Percentiles rank a stretch among this genome's conserved stretches.
These are phyloP conservation scores for Penicillium sp. DNA, from an alignment of 2,329 filamentous ascomycete genomes.

Conservation along the genomic window DNA sequence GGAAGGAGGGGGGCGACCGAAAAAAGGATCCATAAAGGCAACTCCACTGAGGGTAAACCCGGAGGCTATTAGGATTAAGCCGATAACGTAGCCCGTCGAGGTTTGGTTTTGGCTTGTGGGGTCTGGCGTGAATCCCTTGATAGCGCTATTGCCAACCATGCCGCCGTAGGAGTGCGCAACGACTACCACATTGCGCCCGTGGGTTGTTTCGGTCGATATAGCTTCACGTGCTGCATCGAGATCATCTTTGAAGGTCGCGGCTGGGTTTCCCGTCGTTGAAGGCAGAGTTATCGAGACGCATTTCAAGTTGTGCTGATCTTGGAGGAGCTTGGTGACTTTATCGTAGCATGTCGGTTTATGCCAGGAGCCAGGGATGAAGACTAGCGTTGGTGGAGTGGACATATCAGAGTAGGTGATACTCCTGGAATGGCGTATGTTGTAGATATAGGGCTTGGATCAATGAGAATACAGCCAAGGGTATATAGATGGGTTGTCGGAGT, in stretches of 20 bases:
- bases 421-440: too few relatives aligned
- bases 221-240: slow-evolving; percentile 38
- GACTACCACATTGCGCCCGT: slow-evolving; percentile 45
- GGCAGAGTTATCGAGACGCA: slow-evolving; percentile 40
- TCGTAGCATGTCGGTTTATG: slow-evolving; percentile 41
- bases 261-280: slow-evolving; percentile 34
- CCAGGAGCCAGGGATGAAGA: slow-evolving; percentile 51
- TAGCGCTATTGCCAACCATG: slow-evolving; percentile 44
- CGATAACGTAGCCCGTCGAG: slow-evolving; percentile 40
- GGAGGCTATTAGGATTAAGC: slow-evolving; percentile 45
- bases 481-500: too few relatives aligned
- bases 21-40: slow-evolving; percentile 41
- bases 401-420: neutral
- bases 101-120: slow-evolving; percentile 9
- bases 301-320: slow-evolving; percentile 23
- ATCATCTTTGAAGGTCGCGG: slow-evolving; percentile 43
- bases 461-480: too few relatives aligned
- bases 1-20: slow-evolving; percentile 42
- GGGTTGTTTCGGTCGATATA: slow-evolving; percentile 35
- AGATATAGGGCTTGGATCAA: too few relatives aligned
- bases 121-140: slow-evolving; percentile 40
- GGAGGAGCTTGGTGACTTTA: slow-evolving; percentile 34
- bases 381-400: slow-evolving; percentile 30
- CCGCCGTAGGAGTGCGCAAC: slow-evolving; percentile 51
- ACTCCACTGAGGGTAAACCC: slow-evolving; percentile 41